These are phyloP conservation scores for Neofusicoccum umdonicola DNA, from an alignment of 2,329 filamentous ascomycete genomes.

Conservation along the genomic window DNA sequence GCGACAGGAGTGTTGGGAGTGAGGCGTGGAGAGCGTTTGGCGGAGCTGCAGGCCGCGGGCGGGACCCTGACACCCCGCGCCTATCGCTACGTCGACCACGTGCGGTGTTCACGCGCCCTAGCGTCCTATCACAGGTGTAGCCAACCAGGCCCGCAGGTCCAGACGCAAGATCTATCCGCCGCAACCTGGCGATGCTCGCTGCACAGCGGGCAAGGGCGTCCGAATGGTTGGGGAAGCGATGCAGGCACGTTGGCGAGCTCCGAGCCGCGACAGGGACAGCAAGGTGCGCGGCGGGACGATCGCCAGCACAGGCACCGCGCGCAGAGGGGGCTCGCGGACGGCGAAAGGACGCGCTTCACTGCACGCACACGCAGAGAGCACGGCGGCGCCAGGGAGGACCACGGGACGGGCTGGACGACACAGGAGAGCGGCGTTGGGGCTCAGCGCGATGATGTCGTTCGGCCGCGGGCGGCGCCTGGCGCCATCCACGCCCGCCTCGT, in stretches of 20 bases:
- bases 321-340: background rate
- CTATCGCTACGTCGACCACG: background rate
- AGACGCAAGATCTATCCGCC: background rate
- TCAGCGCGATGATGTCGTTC: slow-evolving; percentile 7
- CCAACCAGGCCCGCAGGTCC: background rate
- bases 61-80: slow-evolving; percentile 16
- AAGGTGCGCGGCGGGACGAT: background rate
- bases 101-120: slow-evolving; percentile 12
- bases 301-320: background rate
- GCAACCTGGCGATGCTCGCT: background rate
- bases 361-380: background rate
- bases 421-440: background rate
- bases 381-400: background rate
- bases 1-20: background rate
- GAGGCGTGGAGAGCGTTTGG: background rate
- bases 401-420: background rate
- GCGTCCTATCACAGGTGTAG: background rate
- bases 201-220: background rate
- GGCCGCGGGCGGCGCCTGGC: background rate
- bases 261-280: background rate
- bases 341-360: background rate
- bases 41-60: background rate
- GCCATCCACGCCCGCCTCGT: background rate
- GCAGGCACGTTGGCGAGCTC: slow-evolving; percentile 7
- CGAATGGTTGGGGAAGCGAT: background rate